Percentiles rank a stretch among this genome's conserved stretches.
Conservation (phyloP, 2,329 filamentous ascomycete genomes). For the Onygenales sp. region DNA sequence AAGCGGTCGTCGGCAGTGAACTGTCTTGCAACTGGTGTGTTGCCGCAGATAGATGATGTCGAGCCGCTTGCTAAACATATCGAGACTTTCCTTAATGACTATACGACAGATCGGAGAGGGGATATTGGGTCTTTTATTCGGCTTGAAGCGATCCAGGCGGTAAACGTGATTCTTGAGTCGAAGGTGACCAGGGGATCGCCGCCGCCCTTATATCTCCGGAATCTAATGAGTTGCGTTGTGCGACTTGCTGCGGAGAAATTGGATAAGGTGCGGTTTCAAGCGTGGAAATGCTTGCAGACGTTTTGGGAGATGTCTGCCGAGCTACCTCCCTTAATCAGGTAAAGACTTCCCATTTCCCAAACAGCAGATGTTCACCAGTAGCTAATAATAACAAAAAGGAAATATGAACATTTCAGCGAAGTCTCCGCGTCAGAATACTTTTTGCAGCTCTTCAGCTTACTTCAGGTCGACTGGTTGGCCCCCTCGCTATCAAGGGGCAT, state of each 20-base stretch:
- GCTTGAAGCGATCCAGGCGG: conserved; percentile 63
- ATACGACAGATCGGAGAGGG: conserved; percentile 79
- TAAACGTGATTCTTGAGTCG: conserved; percentile 33
- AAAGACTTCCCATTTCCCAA: conserved; percentile 10
- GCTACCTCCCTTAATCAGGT: conserved; percentile 35
- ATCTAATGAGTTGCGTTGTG: conserved; percentile 38
- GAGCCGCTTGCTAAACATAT: conserved; percentile 22
- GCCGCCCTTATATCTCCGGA: conserved; percentile 14
- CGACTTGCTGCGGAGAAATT: conserved; percentile 80
- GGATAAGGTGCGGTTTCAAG: conserved; percentile 64
- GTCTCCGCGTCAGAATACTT: conserved; percentile 37
- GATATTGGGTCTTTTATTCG: conserved; percentile 84
- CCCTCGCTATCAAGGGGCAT: conserved; percentile 33
- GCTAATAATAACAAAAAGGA: conserved; percentile 13
- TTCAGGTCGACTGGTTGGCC: conserved; percentile 27
- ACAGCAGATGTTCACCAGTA: background rate
- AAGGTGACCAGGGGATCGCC: conserved; percentile 8
- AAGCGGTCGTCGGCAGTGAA: conserved; percentile 33
- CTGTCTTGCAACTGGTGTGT: conserved; percentile 26
- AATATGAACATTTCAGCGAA: conserved; percentile 36
- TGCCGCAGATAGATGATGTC: conserved; percentile 29
- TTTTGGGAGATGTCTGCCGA: conserved; percentile 29
- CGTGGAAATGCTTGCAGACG: conserved; percentile 34
- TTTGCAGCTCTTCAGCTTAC: conserved; percentile 29
- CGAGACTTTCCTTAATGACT: conserved; percentile 59